A percentile compares a stretch with the other conserved stretches of the same genome.
These are phyloP conservation scores for Entomortierella chlamydospora DNA, from an alignment of 192 early-diverging fungal species.

Conservation along the genomic window DNA sequence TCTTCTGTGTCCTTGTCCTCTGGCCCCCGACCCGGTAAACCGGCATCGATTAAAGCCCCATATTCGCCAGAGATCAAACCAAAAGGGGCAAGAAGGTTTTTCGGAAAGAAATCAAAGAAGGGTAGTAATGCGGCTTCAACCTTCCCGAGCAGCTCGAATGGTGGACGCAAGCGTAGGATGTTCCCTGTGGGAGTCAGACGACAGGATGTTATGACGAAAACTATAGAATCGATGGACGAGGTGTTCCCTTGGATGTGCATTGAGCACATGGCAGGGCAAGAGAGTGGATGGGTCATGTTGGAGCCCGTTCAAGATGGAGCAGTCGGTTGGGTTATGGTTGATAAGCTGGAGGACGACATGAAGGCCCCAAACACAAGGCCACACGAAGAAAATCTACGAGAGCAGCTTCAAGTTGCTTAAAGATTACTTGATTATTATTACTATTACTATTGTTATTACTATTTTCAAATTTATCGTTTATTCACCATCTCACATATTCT, in stretches of 20 bases:
- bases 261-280: conserved; percentile 54
- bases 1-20: conserved; percentile 23
- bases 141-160: conserved; percentile 9
- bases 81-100: conserved; percentile 7
- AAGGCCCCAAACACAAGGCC: background rate
- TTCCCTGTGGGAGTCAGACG: conserved; percentile 34
- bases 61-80: background rate
- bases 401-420: background rate
- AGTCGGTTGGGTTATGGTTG: conserved; percentile 43
- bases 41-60: background rate
- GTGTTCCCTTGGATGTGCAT: conserved; percentile 55
- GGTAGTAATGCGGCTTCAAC: background rate
- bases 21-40: background rate
- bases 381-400: background rate
- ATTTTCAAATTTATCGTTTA: too few relatives aligned
- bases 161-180: conserved; percentile 23
- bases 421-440: background rate
- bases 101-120: conserved; percentile 25
- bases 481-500: too few relatives aligned
- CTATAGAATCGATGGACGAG: conserved; percentile 45
- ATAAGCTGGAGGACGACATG: conserved; percentile 31
- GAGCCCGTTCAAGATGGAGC: conserved; percentile 49
- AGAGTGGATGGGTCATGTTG: conserved; percentile 48
- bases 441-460: too few relatives aligned
- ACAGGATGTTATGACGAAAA: conserved; percentile 51